Conservation (phyloP, 257 asterid genomes). For the Penstemon barbatus region DNA sequence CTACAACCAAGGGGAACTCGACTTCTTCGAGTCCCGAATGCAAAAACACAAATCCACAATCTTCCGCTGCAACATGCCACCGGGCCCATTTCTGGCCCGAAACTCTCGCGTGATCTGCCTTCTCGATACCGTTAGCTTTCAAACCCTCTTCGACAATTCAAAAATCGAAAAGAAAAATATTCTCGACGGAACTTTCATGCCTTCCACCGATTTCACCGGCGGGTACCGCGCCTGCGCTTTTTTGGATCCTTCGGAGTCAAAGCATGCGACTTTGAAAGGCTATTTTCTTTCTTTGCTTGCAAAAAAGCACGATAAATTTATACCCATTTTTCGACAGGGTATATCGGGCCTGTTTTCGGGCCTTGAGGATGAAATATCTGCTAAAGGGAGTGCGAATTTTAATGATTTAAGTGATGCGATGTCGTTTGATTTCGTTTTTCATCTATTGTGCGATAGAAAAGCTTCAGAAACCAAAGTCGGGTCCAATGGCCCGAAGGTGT, state of each 20-base stretch:
- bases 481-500: conserved; percentile 38
- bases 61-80: conserved; percentile 69
- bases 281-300: conserved; percentile 42
- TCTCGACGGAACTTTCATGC: conserved; percentile 81
- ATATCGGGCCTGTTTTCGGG: conserved; percentile 39
- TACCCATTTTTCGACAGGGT: conserved; percentile 48
- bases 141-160: conserved; percentile 67
- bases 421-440: conserved; percentile 72
- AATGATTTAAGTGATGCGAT: conserved; percentile 44
- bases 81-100: conserved; percentile 53
- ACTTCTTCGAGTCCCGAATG: conserved; percentile 45
- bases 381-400: conserved; percentile 43
- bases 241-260: conserved; percentile 60
- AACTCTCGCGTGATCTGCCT: conserved; percentile 50
- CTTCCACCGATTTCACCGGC: conserved; percentile 63
- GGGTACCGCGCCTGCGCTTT: conserved; percentile 73
- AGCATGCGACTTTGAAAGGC: conserved; percentile 48
- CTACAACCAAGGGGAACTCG: conserved; percentile 49
- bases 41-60: conserved; percentile 48
- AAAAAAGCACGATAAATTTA: conserved; percentile 32
- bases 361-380: conserved; percentile 48
- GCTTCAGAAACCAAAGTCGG: conserved; percentile 46
- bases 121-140: conserved; percentile 70
- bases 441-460: conserved; percentile 42
- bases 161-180: conserved; percentile 63